Evolutionary conservation across 1,284 basidiomycete genomes (phyloP).

Genomic region (Phenoliferia sp.): DNA sequence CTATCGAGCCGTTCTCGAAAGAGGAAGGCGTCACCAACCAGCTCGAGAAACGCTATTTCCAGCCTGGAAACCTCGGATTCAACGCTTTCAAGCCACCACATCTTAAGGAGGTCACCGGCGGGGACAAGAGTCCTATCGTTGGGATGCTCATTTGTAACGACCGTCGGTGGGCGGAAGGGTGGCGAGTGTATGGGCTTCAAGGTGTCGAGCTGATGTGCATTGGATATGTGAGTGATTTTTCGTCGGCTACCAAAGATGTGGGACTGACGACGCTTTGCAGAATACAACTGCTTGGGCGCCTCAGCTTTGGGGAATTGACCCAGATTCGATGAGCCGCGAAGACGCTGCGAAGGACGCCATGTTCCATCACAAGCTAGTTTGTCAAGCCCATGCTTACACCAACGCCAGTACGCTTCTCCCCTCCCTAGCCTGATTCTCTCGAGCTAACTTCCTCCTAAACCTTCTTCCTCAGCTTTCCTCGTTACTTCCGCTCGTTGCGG

Average conservation of each 20-base stretch:
- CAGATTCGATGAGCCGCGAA: constrained; percentile 33
- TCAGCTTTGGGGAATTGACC: constrained; percentile 39
- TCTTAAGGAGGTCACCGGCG: constrained; percentile 24
- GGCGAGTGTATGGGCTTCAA: constrained; percentile 39
- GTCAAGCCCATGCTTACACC: constrained; percentile 39
- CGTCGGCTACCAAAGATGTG: background rate
- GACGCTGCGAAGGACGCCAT: constrained; percentile 38
- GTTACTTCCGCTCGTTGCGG: constrained; percentile 38
- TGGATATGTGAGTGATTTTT: constrained; percentile 36
- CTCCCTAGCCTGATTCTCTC: background rate
- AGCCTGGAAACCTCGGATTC: constrained; percentile 39
- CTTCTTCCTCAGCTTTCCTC: constrained; percentile 30
- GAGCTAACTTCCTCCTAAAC: background rate
- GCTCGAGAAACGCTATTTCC: constrained; percentile 41
- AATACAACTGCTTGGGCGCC: constrained; percentile 41
- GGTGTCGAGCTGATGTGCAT: constrained; percentile 39
- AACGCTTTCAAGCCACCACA: constrained; percentile 36
- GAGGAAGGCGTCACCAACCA: constrained; percentile 38
- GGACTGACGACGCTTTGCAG: constrained; percentile 15
- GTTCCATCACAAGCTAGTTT: constrained; percentile 41
- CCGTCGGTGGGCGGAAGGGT: constrained; percentile 40
- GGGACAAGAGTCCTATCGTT: constrained; percentile 34
- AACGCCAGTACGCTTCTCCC: constrained; percentile 33
- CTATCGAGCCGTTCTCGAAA: constrained; percentile 36
- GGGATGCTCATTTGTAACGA: constrained; percentile 41